Evolutionary conservation across 2,329 filamentous ascomycete genomes (phyloP), one percentile per base, ranked within the genome.

Genomic region (Magnaporthiopsis incrustans): DNA sequence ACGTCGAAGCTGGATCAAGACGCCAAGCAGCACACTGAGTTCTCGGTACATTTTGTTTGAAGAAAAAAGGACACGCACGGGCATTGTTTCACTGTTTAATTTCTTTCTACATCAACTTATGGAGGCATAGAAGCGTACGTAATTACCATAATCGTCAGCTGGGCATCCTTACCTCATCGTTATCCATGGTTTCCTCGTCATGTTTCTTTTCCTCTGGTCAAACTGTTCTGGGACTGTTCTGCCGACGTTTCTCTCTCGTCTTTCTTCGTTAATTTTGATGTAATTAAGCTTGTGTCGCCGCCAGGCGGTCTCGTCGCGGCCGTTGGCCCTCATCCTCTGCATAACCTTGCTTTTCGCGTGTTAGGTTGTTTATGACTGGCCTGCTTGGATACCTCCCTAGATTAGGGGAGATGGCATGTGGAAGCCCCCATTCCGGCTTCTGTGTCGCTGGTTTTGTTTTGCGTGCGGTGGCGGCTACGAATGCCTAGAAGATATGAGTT

Each of bases 31-130:
- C 44, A 53, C n/a, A 53, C 44, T n/a, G 18, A 53, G 22, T 25
- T 53, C n/a, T 53, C 15, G 66, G n/a, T 57, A 68, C 18, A 53
- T 53, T 53, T 53, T 53, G 44, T 53, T 53, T 53, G 44, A 53
- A 53, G 44, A 53, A 53, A 53, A 61, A 26, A 58, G 25, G 32
- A n/a, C 33, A 15, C 12, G n/a, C 33, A 27, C 30, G 30, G 26
- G 27, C 27, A 22, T 26, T 38, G 38, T 61, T 35, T 57, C 57
- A 57, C 57, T 65, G 58, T 61, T 57, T 59, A 8, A n/a, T 57
- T 7, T 32, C 57, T 63, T 26, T n/a, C n/a, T 60, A 56, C 44
- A 50, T 50, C 15, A n/a, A 6, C 8, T 25, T 25, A 22, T 53
- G n/a, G 57, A 12, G 57, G 57, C 25, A 58, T 10, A 58, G 57